Evolutionary conservation across 2,329 filamentous ascomycete species (phyloP), one percentile per base, ranked within the genome.

Genomic region (Periconia sp.): DNA sequence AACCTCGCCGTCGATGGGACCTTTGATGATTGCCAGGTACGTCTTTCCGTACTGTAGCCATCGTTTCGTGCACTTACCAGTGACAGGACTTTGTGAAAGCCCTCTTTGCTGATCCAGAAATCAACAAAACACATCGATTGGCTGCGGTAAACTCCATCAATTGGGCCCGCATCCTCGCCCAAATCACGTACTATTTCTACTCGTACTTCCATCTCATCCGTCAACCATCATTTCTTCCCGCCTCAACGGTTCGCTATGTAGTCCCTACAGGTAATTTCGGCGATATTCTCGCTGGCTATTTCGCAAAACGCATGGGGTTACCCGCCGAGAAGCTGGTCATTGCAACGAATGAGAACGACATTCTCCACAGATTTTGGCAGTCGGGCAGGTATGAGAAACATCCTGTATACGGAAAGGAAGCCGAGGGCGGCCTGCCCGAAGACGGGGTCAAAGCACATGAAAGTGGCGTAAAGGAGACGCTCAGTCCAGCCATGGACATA

Each of bases 131-230:
- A 1, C 85, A 93, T 69, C 91, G 91, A 62, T 87, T 97, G 42
- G 93, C 90, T 41, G 93, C 94, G 42, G 91, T 97, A 62, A 97
- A 97, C 80, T 94, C 90, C 44, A 97, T 97, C 78, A 97, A 97
- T 79, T 97, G 89, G 84, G 90, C 92, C 1, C 84, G 94, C 64
- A 97, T 99, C 63, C 83, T 99, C 37, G 93, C 94, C 13, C 94
- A 99, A 78, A 97, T 96, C 60, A 91, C 91, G 56, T 97, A 96
- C 82, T 99, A 96, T 81, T 96, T 97, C 80, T 82, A 94, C 75
- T 87, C 94, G 13, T 97, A 97, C 81, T 96, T 97, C 77, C 79
- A 87, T 14, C 85, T 99, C 33, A 82, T 81, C 56, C 79, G 82
- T 47, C 84, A 84, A 3, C 69, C 82, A 0, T 74, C 77, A 15